Conservation (phyloP, 179 eudicot genomes). For the Amaranthus tricolor region DNA sequence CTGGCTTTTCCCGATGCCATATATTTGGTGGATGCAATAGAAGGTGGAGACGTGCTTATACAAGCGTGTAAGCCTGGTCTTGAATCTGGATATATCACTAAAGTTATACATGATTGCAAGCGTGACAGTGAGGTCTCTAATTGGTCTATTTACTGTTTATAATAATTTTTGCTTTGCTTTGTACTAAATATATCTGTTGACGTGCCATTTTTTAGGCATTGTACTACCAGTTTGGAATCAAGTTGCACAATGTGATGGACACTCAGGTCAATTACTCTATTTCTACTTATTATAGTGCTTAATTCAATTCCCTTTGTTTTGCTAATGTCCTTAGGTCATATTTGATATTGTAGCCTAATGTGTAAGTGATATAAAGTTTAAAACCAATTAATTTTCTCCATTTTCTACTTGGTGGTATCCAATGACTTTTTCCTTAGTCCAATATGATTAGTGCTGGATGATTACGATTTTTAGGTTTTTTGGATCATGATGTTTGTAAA, state of each 20-base stretch:
- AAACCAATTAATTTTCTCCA: background rate
- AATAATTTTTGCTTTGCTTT: background rate
- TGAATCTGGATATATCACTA: conserved; percentile 78
- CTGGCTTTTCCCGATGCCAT: conserved; percentile 95
- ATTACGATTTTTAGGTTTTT: background rate
- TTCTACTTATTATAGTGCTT: background rate
- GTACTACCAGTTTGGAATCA: conserved; percentile 89
- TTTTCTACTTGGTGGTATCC: background rate
- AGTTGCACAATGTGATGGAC: conserved; percentile 84
- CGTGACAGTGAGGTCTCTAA: conserved; percentile 91
- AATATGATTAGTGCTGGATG: background rate
- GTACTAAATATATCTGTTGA: conserved; percentile 6
- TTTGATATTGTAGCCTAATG: background rate
- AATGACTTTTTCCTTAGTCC: background rate
- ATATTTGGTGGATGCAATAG: conserved; percentile 84
- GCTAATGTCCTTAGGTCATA: background rate
- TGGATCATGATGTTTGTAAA: background rate
- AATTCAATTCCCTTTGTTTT: background rate
- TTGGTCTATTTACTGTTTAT: conserved; percentile 16
- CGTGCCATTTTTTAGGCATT: conserved; percentile 52
- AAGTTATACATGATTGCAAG: conserved; percentile 98
- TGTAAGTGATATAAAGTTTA: background rate
- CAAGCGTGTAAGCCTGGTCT: conserved; percentile 98
- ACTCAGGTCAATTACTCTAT: conserved; percentile 63
- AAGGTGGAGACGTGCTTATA: conserved; percentile 72